These are phyloP conservation scores for Begonia fuchsioides DNA, from an alignment of 306 rosid genomes.

Conservation along the genomic window DNA sequence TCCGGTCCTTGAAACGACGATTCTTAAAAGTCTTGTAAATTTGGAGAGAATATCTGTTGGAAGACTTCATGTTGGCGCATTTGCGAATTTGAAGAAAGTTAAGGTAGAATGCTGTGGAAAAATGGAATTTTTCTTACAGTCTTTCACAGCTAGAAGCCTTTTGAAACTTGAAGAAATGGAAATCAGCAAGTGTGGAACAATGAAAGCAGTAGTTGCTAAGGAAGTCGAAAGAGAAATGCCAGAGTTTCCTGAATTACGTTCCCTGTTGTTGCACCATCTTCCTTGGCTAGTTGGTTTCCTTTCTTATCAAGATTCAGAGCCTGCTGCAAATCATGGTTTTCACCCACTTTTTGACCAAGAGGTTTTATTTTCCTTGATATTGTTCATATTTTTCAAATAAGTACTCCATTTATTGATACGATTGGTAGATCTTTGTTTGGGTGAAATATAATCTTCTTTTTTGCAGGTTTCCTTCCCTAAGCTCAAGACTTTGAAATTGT, in stretches of 20 bases:
- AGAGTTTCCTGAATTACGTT: neutral
- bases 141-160: conserved; percentile 6
- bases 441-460: neutral
- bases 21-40: conserved; percentile 5
- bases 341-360: conserved; percentile 9
- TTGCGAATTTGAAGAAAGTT: conserved; percentile 15
- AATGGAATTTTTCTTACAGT: conserved; percentile 9
- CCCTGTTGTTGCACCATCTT: conserved; percentile 11
- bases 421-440: no score
- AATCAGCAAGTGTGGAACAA: conserved; percentile 16
- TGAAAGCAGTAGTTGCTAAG: conserved; percentile 11
- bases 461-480: conserved; percentile 11
- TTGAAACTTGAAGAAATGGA: conserved; percentile 13
- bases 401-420: no score
- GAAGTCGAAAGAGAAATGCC: conserved; percentile 1
- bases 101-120: conserved; percentile 4
- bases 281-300: conserved; percentile 7
- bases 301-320: neutral
- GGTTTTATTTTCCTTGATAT: conserved; percentile 3
- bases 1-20: conserved; percentile 14
- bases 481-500: conserved; percentile 12
- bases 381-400: no score
- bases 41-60: conserved; percentile 4
- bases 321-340: conserved; percentile 6
- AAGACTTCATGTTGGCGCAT: conserved; percentile 10